Conservation (phyloP, 2,329 filamentous ascomycete species). For the Scortechinia acanthostroma region DNA sequence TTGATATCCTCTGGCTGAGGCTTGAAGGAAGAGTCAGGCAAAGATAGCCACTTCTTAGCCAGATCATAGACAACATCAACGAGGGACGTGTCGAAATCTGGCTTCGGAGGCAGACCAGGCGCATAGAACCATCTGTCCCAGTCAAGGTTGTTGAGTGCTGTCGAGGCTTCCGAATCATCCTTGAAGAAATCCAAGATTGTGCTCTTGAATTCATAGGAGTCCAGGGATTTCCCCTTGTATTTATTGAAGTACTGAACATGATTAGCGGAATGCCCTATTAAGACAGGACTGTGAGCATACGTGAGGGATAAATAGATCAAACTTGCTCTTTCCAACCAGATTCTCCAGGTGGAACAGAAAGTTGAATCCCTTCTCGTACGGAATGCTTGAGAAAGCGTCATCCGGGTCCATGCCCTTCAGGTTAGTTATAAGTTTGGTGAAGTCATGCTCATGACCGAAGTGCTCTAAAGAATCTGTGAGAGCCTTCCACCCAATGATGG, state of each 20-base stretch:
- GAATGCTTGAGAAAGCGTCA: slow-evolving; percentile 58
- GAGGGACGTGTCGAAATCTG: slow-evolving; percentile 54
- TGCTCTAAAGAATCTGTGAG: slow-evolving; percentile 50
- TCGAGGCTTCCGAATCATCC: slow-evolving; percentile 36
- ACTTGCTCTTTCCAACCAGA: slow-evolving; percentile 49
- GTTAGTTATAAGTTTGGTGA: slow-evolving; percentile 55
- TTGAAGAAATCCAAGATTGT: slow-evolving; percentile 54
- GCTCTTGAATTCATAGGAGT: slow-evolving; percentile 60
- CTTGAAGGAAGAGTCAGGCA: slow-evolving; percentile 22
- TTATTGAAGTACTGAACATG: slow-evolving; percentile 42
- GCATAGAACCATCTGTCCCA: slow-evolving; percentile 62
- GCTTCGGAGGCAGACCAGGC: slow-evolving; percentile 54
- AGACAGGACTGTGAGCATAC: background rate
- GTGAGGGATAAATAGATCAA: slow-evolving; percentile 61
- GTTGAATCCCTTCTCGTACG: slow-evolving; percentile 63
- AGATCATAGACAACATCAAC: slow-evolving; percentile 55
- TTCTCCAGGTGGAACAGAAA: slow-evolving; percentile 59
- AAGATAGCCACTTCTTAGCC: slow-evolving; percentile 46
- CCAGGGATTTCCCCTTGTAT: slow-evolving; percentile 53
- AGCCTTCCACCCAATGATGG: slow-evolving; percentile 64
- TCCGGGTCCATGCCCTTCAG: slow-evolving; percentile 62
- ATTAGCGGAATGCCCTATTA: background rate
- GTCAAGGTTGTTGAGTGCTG: slow-evolving; percentile 39
- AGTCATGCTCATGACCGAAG: slow-evolving; percentile 54
- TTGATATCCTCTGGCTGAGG: slow-evolving; percentile 42